phyloP scores from a whole-genome alignment of 345 rosid genomes.

The Pelargonium nanum region DNA sequence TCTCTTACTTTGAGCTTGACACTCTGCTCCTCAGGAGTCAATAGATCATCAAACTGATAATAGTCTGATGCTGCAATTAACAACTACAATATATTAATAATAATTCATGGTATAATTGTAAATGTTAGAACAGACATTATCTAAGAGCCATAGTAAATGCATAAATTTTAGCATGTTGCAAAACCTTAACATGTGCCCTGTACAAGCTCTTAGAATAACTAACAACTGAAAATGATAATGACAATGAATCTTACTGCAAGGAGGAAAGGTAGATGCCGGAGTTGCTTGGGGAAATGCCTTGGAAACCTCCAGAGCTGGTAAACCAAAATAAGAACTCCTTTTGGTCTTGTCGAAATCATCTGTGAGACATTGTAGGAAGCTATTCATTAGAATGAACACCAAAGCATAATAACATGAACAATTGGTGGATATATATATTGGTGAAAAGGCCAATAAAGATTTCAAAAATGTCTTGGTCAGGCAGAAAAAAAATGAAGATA shows the following conservation, averaged over 20 bases:
- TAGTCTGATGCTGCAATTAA: conserved; percentile 66
- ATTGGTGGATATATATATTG: neutral
- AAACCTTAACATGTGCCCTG: neutral
- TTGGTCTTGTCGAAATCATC: neutral
- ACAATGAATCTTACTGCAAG: conserved; percentile 39
- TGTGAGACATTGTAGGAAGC: no score
- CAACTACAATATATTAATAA: conserved; percentile 3
- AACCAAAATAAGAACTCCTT: conserved; percentile 47
- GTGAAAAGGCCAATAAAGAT: no score
- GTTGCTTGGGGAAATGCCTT: conserved; percentile 94
- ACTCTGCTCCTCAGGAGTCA: conserved; percentile 71
- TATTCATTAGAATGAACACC: no score
- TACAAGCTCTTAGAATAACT: neutral
- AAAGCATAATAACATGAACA: neutral
- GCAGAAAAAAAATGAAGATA: neutral
- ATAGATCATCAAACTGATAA: conserved; percentile 58
- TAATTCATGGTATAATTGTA: neutral
- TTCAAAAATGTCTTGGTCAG: neutral
- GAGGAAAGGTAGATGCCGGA: conserved; percentile 79
- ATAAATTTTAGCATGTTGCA: neutral
- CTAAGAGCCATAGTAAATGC: no score
- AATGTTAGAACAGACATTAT: neutral
- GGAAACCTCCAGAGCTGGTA: conserved; percentile 64
- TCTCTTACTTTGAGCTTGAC: conserved; percentile 54
- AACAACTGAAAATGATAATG: neutral